These are phyloP conservation scores for Plantago ovata DNA, from an alignment of 257 asterid species.

Conservation along the genomic window DNA sequence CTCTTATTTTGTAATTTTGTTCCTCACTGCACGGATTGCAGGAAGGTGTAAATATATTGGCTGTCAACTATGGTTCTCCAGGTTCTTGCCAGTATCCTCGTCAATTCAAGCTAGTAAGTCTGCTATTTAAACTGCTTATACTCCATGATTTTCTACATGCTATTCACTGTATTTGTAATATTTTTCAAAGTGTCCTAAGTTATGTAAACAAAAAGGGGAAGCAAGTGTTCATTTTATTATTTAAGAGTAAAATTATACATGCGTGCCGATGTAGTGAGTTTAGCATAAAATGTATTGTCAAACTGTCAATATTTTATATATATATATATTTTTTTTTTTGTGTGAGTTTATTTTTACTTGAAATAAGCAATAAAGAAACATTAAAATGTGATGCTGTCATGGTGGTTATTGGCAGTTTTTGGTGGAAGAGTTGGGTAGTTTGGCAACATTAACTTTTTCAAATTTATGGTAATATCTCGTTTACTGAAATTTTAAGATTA, in stretches of 20 bases:
- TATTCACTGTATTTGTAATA: background rate
- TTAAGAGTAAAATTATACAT: too few relatives aligned
- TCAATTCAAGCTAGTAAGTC: slow-evolving; percentile 62
- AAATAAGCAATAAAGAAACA: too few relatives aligned
- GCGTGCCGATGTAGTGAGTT: too few relatives aligned
- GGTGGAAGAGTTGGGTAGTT: too few relatives aligned
- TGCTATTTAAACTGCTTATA: slow-evolving; percentile 1
- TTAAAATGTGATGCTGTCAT: too few relatives aligned
- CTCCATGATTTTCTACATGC: background rate
- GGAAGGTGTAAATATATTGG: slow-evolving; percentile 90
- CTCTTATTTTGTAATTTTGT: background rate
- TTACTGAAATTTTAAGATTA: background rate
- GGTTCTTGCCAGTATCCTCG: slow-evolving; percentile 91
- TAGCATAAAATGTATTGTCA: too few relatives aligned
- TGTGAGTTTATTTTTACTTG: too few relatives aligned
- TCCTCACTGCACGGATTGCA: slow-evolving; percentile 28
- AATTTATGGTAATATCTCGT: background rate
- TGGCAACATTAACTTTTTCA: background rate
- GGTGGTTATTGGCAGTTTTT: too few relatives aligned
- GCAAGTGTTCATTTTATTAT: background rate
- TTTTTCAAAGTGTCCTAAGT: background rate
- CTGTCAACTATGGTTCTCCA: slow-evolving; percentile 86
- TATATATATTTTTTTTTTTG: too few relatives aligned
- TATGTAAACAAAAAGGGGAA: background rate
- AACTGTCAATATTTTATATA: too few relatives aligned